phyloP scores from a whole-genome alignment of 305 asterid genomes.

The Fraxinus latifolia region DNA sequence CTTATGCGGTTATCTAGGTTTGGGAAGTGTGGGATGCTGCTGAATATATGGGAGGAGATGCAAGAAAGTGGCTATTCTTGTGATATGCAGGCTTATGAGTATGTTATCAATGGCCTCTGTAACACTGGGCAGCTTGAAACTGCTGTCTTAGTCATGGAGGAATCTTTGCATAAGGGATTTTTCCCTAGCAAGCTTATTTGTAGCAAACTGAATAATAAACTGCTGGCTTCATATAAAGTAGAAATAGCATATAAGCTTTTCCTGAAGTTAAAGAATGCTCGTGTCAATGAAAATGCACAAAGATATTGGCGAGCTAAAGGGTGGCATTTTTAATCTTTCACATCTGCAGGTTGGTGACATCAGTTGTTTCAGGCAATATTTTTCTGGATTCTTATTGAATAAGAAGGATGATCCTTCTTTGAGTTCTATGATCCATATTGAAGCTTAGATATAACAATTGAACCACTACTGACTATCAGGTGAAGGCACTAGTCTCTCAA shows the following conservation, averaged over 20 bases:
- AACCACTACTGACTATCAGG: background rate
- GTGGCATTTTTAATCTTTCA: conserved; percentile 61
- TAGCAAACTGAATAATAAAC: conserved; percentile 70
- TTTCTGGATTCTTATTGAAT: background rate
- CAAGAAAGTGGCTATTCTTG: conserved; percentile 65
- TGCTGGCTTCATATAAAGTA: conserved; percentile 59
- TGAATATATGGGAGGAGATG: conserved; percentile 75
- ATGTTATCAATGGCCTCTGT: conserved; percentile 69
- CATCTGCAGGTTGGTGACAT: background rate
- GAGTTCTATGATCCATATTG: background rate
- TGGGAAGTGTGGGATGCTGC: conserved; percentile 79
- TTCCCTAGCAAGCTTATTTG: conserved; percentile 69
- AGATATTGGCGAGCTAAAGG: conserved; percentile 84
- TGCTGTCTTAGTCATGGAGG: conserved; percentile 72
- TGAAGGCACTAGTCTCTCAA: background rate
- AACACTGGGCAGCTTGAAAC: conserved; percentile 72
- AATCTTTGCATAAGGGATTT: conserved; percentile 56
- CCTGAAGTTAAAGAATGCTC: conserved; percentile 61
- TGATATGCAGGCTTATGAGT: conserved; percentile 74
- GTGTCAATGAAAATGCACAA: conserved; percentile 62
- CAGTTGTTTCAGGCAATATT: background rate
- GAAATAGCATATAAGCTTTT: conserved; percentile 70
- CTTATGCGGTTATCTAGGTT: conserved; percentile 74
- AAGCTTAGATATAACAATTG: background rate
- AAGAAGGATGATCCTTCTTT: background rate